Evolutionary conservation across 2,329 filamentous ascomycete species (phyloP), one percentile per base, ranked within the genome.

Genomic region (Fusarium albosuccineum): DNA sequence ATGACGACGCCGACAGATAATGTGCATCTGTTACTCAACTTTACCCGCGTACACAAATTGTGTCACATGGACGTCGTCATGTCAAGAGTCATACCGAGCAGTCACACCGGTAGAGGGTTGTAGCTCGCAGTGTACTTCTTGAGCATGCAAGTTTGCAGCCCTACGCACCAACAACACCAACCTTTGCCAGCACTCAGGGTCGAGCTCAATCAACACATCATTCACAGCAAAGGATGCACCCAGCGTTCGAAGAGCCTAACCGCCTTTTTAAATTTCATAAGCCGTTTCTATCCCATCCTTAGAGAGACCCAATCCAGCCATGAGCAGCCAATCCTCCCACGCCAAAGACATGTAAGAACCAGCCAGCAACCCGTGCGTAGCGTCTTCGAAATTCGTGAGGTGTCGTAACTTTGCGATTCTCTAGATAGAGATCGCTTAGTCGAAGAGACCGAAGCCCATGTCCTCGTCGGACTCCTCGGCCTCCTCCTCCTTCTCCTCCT

Each of bases 401-500:
- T 56, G 66, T 78, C 73, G 68, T 78, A 69, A 74, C 70, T 65
- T 61, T 73, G 70, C 72, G 57, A 63, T 60, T 73, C 66, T 66
- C 66, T 68, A 52, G 45, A 59, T 61, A 68, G 66, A 66, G 70
- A 74, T 66, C 77, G 82, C 80, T 89, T 90, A 91, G 83, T 91
- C 88, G 87, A 91, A 91, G 72, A 92, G 89, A 87, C 89, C 89
- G 85, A 91, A 91, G 76, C 89, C 89, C 89, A 91, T 91, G 80
- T 91, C 90, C 82, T 91, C 90, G 83, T 91, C 89, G 82, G 89
- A 90, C 85, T 90, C 79, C 74, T 79, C 77, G 70, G 75, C 74
- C 75, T 78, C 75, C 60, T 89, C 86, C 82, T 89, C 83, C 92
- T 86, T 92, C 95, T 93, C 89, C 89, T 96, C 92, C 81, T 92